These are phyloP conservation scores for Sesbania bispinosa DNA, from an alignment of 306 rosid genomes.

Conservation along the genomic window DNA sequence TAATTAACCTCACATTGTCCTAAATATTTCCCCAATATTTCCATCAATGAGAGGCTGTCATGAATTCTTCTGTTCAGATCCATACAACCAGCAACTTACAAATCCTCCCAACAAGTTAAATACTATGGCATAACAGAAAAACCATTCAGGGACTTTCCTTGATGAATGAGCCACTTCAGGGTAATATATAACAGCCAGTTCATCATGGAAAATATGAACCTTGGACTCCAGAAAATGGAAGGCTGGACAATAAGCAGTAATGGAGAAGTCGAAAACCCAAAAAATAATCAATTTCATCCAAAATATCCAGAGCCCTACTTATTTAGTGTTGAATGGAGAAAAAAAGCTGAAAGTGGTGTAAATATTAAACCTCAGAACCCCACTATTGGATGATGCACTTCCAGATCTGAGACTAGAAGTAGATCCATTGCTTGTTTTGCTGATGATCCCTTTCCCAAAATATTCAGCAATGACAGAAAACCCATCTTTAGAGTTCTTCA, in stretches of 20 bases:
- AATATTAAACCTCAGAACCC: constrained; percentile 36
- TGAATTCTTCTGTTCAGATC: neutral
- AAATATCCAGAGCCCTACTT: constrained; percentile 17
- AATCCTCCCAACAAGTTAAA: constrained; percentile 5
- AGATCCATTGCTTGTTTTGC: constrained; percentile 74
- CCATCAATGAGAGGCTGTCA: constrained; percentile 3
- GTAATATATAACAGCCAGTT: constrained; percentile 1
- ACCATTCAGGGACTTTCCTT: constrained; percentile 7
- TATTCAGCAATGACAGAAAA: constrained; percentile 95
- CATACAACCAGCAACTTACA: constrained; percentile 6
- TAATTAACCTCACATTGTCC: neutral
- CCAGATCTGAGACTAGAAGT: constrained; percentile 45
- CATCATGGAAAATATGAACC: neutral
- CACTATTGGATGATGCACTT: constrained; percentile 45
- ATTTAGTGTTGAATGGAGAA: neutral
- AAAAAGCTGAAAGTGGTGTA: neutral
- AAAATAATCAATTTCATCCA: constrained; percentile 15
- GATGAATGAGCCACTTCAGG: neutral
- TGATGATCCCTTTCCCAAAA: constrained; percentile 88
- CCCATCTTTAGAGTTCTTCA: constrained; percentile 85
- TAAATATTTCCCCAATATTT: neutral
- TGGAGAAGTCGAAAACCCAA: neutral
- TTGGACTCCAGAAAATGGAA: constrained; percentile 1
- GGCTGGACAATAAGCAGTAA: constrained; percentile 2
- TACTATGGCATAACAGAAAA: neutral